Percentiles rank a stretch among this genome's conserved stretches.
Conservation (phyloP, 495 filamentous ascomycete species). For the Podospora tetraspora region DNA sequence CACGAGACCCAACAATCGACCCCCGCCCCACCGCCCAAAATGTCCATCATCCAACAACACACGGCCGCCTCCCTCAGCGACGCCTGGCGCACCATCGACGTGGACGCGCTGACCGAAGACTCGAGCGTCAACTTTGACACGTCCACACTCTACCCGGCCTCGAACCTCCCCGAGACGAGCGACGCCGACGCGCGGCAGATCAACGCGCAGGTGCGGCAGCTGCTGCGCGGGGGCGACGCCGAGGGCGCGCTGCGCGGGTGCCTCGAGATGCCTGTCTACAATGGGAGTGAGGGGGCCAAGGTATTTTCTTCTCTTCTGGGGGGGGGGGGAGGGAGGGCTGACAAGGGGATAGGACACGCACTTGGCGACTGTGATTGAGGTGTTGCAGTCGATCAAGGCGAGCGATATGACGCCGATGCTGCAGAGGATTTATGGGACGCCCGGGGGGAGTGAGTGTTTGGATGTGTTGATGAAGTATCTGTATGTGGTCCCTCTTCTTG, state of each 20-base stretch:
- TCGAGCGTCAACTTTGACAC: conserved; percentile 81
- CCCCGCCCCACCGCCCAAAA: conserved; percentile 18
- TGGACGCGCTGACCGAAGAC: conserved; percentile 86
- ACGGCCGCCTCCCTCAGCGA: conserved; percentile 46
- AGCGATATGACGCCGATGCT: conserved; percentile 85
- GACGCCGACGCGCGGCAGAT: conserved; percentile 68
- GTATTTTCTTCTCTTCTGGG: conserved; percentile 5
- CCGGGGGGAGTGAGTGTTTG: conserved; percentile 65
- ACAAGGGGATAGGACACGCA: conserved; percentile 55
- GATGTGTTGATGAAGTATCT: conserved; percentile 77
- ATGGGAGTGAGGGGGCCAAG: conserved; percentile 64
- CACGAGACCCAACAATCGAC: conserved; percentile 1
- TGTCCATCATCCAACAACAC: conserved; percentile 56
- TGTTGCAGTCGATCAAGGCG: conserved; percentile 83
- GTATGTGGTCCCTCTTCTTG: conserved; percentile 35
- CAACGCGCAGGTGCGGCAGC: conserved; percentile 72
- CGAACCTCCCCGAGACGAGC: conserved; percentile 52
- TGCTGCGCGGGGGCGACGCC: conserved; percentile 75
- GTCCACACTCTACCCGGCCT: conserved; percentile 65
- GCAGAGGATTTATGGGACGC: conserved; percentile 62
- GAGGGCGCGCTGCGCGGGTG: conserved; percentile 77
- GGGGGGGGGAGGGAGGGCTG: neutral
- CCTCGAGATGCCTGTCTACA: conserved; percentile 61
- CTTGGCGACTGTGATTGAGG: conserved; percentile 74
- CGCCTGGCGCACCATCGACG: conserved; percentile 87